Evolutionary conservation across 2,329 filamentous ascomycete genomes (phyloP).

Genomic region (Alternaria panax): DNA sequence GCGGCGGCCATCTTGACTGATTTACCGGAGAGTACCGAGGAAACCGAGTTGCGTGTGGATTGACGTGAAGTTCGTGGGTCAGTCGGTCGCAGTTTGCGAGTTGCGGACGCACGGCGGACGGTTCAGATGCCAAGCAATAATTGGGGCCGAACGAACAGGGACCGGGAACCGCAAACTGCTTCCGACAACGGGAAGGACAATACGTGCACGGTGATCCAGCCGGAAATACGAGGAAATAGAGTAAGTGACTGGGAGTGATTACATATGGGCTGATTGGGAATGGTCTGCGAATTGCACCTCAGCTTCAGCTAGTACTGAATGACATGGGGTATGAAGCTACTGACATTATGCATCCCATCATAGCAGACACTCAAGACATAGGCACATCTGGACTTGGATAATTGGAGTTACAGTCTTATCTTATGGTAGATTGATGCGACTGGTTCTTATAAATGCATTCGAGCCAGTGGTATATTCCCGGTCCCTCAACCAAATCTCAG

Average conservation of each 20-base stretch:
- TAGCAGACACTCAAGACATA: neutral
- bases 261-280: neutral
- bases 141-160: constrained; percentile 14
- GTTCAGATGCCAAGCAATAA: constrained; percentile 17
- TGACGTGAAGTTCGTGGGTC: constrained; percentile 9
- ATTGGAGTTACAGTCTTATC: neutral
- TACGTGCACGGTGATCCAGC: constrained; percentile 15
- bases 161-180: constrained; percentile 7
- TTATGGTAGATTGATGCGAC: constrained; percentile 3
- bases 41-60: constrained; percentile 7
- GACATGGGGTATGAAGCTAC: neutral
- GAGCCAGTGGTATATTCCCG: constrained; percentile 17
- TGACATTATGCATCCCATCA: neutral
- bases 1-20: constrained; percentile 58
- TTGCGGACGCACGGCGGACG: constrained; percentile 12
- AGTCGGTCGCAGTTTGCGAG: constrained; percentile 11
- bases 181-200: constrained; percentile 16
- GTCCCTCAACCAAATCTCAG: constrained; percentile 3
- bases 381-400: neutral
- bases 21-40: neutral
- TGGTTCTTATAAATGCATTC: constrained; percentile 10
- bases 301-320: neutral
- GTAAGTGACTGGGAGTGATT: neutral
- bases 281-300: neutral
- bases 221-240: neutral